Evolutionary conservation across 148 eudicot genomes (phyloP).

Genomic region (Rhododendron ovatum): DNA sequence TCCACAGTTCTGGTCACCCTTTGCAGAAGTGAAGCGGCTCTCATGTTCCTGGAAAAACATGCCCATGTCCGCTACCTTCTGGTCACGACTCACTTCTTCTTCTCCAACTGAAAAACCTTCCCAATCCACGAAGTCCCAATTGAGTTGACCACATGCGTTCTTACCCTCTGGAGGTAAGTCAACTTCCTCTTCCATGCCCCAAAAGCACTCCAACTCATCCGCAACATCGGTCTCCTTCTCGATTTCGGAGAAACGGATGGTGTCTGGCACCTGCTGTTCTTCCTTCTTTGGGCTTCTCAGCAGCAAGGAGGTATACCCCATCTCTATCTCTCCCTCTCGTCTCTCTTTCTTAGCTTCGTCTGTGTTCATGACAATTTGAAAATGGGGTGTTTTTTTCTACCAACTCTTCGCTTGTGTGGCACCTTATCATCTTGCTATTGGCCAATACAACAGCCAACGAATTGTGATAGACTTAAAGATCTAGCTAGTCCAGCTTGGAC

Average conservation of each 20-base stretch:
- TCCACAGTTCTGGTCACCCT: constrained; percentile 16
- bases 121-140: constrained; percentile 24
- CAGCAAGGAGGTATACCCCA: constrained; percentile 19
- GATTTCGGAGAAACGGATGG: neutral
- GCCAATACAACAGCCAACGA: neutral
- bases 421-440: constrained; percentile 42
- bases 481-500: neutral
- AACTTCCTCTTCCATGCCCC: constrained; percentile 24
- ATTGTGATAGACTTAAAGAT: constrained; percentile 8
- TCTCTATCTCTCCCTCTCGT: neutral
- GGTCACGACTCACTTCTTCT: constrained; percentile 9
- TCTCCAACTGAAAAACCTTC: constrained; percentile 16
- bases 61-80: constrained; percentile 5
- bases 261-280: constrained; percentile 28
- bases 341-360: neutral
- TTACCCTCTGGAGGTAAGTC: neutral
- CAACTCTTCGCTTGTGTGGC: constrained; percentile 17
- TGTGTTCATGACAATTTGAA: neutral
- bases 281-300: constrained; percentile 32
- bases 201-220: constrained; percentile 34
- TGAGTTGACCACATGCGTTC: neutral
- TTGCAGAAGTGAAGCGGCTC: neutral
- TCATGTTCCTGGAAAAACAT: neutral
- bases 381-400: neutral
- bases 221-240: neutral